Percentiles rank a stretch among this genome's conserved stretches.
Conservation (phyloP, 352 stramenopile genomes). For the Pythium monospermum region DNA sequence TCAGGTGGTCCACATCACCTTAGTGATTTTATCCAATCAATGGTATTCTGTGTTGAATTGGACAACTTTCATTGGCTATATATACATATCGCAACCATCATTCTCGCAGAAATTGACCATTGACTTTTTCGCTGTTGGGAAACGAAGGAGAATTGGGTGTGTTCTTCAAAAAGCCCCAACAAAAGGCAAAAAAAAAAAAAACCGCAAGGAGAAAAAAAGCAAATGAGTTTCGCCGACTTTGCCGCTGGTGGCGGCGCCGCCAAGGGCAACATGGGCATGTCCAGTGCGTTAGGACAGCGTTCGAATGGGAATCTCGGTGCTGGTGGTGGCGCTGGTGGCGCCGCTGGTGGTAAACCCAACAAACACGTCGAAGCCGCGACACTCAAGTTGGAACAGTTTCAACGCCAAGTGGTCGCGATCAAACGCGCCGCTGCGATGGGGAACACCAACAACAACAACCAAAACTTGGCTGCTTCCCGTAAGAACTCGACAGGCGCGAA, state of each 20-base stretch:
- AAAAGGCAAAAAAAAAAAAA: background rate
- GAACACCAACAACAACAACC: background rate
- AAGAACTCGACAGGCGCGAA: slow-evolving; percentile 8
- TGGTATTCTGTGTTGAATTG: too few relatives aligned
- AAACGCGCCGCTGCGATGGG: slow-evolving; percentile 42
- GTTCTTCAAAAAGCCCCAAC: background rate
- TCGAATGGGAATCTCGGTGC: background rate
- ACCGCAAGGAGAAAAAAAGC: background rate
- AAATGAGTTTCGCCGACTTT: slow-evolving; percentile 71
- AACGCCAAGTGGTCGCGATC: slow-evolving; percentile 75
- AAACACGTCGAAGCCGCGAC: slow-evolving; percentile 62
- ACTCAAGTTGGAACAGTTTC: slow-evolving; percentile 81
- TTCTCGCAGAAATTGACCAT: too few relatives aligned
- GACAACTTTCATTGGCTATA: slow-evolving; percentile 7
- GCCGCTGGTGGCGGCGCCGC: slow-evolving; percentile 23
- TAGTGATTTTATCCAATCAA: slow-evolving; percentile 11
- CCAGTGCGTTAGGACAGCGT: slow-evolving; percentile 7
- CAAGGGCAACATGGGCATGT: slow-evolving; percentile 14
- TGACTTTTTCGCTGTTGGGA: too few relatives aligned
- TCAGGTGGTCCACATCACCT: slow-evolving; percentile 3
- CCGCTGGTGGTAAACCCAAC: slow-evolving; percentile 25
- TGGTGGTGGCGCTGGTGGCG: slow-evolving; percentile 15
- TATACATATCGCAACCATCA: slow-evolving; percentile 12
- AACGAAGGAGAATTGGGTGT: slow-evolving; percentile 1
- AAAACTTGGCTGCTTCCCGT: slow-evolving; percentile 4